These are phyloP conservation scores for Epichloe amarillans DNA, from an alignment of 2,329 filamentous ascomycete genomes.

Conservation along the genomic window DNA sequence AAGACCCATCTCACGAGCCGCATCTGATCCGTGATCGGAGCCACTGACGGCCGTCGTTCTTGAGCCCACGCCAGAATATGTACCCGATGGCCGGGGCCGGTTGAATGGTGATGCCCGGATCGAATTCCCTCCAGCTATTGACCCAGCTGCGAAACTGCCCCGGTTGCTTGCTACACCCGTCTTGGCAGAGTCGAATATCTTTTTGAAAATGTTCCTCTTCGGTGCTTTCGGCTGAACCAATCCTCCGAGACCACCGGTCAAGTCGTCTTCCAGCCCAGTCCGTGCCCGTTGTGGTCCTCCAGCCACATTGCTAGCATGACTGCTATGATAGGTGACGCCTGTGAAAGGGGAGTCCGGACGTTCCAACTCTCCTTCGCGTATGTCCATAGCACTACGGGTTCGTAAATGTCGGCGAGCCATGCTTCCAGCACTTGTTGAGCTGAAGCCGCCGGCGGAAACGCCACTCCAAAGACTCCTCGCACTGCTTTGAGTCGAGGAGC, in stretches of 20 bases:
- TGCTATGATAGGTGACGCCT: constrained; percentile 82
- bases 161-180: constrained; percentile 83
- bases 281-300: constrained; percentile 46
- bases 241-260: constrained; percentile 60
- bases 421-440: constrained; percentile 89
- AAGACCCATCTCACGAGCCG: constrained; percentile 58
- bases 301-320: constrained; percentile 51
- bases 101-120: constrained; percentile 29
- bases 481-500: constrained; percentile 64
- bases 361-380: constrained; percentile 40
- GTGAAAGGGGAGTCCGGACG: constrained; percentile 55
- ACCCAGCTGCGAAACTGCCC: constrained; percentile 59
- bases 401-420: constrained; percentile 62
- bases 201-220: constrained; percentile 86
- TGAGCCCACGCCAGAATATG: constrained; percentile 32
- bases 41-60: constrained; percentile 22
- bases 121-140: constrained; percentile 27
- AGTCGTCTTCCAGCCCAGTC: constrained; percentile 51
- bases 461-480: constrained; percentile 89
- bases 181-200: constrained; percentile 87
- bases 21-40: constrained; percentile 29
- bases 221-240: constrained; percentile 63
- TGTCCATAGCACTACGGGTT: constrained; percentile 52
- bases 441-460: constrained; percentile 77
- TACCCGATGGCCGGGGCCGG: constrained; percentile 23